phyloP scores from a whole-genome alignment of 2,329 filamentous ascomycete species.

The Fusarium sp. region DNA sequence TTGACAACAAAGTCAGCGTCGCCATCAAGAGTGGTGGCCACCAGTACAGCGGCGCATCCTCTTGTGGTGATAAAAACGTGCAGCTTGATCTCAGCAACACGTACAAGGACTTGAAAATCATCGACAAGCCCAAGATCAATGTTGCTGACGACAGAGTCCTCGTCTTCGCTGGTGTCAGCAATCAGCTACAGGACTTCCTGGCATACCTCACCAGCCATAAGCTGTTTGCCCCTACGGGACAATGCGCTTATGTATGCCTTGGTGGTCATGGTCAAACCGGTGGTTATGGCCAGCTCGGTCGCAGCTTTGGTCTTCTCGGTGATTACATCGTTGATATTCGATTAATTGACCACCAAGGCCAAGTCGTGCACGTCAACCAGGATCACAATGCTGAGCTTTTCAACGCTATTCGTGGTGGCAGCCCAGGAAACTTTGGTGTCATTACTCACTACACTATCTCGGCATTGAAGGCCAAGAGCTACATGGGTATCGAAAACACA shows the following conservation, averaged over 20 bases:
- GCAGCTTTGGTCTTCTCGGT: neutral
- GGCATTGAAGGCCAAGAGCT: neutral
- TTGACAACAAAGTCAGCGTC: neutral
- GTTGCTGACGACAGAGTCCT: neutral
- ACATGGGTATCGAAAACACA: neutral
- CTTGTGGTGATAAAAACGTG: neutral
- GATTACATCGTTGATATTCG: neutral
- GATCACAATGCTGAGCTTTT: neutral
- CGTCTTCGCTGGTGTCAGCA: neutral
- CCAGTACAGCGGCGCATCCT: neutral
- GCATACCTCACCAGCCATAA: neutral
- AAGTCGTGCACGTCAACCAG: neutral
- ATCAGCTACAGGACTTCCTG: neutral
- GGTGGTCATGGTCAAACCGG: neutral
- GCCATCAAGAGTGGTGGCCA: neutral
- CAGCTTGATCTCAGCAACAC: neutral
- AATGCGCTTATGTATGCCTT: neutral
- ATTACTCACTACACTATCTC: neutral
- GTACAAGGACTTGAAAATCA: neutral
- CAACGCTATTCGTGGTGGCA: neutral
- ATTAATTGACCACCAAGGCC: neutral
- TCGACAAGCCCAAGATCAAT: neutral
- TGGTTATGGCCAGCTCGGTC: neutral
- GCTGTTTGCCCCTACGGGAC: neutral
- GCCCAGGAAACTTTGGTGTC: neutral